These are phyloP conservation scores for Toxicodendron radicans DNA, from an alignment of 345 rosid genomes.

Conservation along the genomic window DNA sequence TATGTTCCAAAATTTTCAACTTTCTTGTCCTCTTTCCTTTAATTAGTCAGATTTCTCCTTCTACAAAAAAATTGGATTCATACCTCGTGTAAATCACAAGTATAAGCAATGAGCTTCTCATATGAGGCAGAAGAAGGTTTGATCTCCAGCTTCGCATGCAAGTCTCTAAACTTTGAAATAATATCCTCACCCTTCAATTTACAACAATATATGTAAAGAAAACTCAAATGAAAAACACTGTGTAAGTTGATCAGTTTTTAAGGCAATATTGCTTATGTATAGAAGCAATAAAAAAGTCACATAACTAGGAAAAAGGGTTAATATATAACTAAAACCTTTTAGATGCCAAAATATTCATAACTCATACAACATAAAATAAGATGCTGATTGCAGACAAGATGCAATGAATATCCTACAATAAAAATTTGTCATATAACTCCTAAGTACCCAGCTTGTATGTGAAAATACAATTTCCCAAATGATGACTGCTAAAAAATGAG, in stretches of 20 bases:
- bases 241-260: not conserved
- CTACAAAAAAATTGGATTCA: constrained; percentile 5
- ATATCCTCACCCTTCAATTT: constrained; percentile 61
- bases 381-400: not conserved
- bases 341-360: not conserved
- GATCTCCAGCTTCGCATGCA: constrained; percentile 57
- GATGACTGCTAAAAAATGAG: not conserved
- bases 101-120: constrained; percentile 53
- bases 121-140: constrained; percentile 60
- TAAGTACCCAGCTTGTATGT: not conserved
- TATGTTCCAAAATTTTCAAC: not conserved
- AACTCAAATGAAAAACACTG: not conserved
- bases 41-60: constrained; percentile 11
- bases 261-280: not conserved
- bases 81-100: constrained; percentile 66
- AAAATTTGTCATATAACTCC: not conserved
- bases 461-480: not conserved
- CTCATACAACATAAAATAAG: not conserved
- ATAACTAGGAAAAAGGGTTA: not conserved
- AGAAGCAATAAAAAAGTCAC: not conserved
- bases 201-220: constrained; percentile 14
- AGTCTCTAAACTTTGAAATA: constrained; percentile 52
- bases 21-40: not conserved
- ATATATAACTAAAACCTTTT: not conserved
- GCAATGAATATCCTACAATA: not conserved